phyloP scores from a whole-genome alignment of 148 eudicot species.

The Fagopyrum homotropicum region DNA sequence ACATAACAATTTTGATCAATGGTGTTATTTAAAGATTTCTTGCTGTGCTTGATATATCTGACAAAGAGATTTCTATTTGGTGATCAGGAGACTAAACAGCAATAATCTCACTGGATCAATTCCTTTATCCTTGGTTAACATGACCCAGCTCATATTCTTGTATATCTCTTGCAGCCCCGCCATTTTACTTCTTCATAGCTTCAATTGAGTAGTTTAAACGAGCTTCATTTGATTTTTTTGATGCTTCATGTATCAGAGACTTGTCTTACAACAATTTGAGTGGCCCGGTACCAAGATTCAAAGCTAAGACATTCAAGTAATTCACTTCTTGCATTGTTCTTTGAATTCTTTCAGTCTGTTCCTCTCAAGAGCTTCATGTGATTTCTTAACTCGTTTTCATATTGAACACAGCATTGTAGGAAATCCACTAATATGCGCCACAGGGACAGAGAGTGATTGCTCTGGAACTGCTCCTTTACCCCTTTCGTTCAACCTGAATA shows the following conservation, averaged over 20 bases:
- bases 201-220: background rate
- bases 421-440: constrained; percentile 49
- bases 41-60: background rate
- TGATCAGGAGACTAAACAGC: constrained; percentile 56
- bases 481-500: constrained; percentile 48
- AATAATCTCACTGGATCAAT: constrained; percentile 56
- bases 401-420: constrained; percentile 41
- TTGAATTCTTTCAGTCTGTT: background rate
- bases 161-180: constrained; percentile 20
- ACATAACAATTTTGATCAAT: background rate
- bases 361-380: background rate
- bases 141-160: constrained; percentile 52
- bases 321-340: constrained; percentile 5
- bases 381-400: constrained; percentile 10
- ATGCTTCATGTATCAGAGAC: constrained; percentile 37
- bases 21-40: background rate
- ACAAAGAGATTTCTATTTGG: constrained; percentile 5
- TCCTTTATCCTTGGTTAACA: constrained; percentile 45
- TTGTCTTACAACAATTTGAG: constrained; percentile 66
- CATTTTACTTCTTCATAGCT: background rate
- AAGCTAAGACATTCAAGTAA: constrained; percentile 55
- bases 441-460: constrained; percentile 43
- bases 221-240: background rate
- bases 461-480: constrained; percentile 48
- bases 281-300: constrained; percentile 53